phyloP scores from a whole-genome alignment of 768 basidiomycete genomes.

The Mycena albidolilacea region DNA sequence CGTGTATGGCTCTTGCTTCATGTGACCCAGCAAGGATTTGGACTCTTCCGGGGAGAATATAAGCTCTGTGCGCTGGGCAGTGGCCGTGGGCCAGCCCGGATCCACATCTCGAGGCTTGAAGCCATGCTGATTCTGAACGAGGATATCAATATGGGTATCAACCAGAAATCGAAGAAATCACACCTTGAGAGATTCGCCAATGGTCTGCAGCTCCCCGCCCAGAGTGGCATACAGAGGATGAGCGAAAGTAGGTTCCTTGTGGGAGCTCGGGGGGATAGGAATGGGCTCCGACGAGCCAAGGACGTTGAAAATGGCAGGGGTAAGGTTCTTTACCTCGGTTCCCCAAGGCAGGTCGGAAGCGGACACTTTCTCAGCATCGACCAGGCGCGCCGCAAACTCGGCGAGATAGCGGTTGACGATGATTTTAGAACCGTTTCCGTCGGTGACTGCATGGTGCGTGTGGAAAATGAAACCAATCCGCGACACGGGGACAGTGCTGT shows the following conservation, averaged over 20 bases:
- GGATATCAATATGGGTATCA: neutral
- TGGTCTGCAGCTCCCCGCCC: neutral
- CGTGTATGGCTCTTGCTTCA: conserved; percentile 36
- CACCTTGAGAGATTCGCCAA: neutral
- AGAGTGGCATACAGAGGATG: neutral
- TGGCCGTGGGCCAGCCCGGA: neutral
- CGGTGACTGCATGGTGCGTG: conserved; percentile 43
- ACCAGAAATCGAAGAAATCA: neutral
- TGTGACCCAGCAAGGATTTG: conserved; percentile 11
- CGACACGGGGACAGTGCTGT: neutral
- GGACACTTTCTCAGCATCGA: neutral
- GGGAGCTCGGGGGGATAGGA: neutral
- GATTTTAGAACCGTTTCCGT: conserved; percentile 44
- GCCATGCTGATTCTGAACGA: neutral
- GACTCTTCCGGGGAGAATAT: conserved; percentile 37
- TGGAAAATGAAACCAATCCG: conserved; percentile 43
- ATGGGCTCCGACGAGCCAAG: conserved; percentile 6
- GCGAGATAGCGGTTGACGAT: conserved; percentile 33
- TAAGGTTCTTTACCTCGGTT: conserved; percentile 27
- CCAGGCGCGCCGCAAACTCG: conserved; percentile 24
- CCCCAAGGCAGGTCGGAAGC: conserved; percentile 37
- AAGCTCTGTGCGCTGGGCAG: conserved; percentile 19
- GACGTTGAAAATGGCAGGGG: conserved; percentile 37
- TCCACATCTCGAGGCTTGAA: neutral
- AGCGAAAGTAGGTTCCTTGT: neutral